phyloP scores from a whole-genome alignment of 768 basidiomycete genomes.

The Hygrocybe punicea region DNA sequence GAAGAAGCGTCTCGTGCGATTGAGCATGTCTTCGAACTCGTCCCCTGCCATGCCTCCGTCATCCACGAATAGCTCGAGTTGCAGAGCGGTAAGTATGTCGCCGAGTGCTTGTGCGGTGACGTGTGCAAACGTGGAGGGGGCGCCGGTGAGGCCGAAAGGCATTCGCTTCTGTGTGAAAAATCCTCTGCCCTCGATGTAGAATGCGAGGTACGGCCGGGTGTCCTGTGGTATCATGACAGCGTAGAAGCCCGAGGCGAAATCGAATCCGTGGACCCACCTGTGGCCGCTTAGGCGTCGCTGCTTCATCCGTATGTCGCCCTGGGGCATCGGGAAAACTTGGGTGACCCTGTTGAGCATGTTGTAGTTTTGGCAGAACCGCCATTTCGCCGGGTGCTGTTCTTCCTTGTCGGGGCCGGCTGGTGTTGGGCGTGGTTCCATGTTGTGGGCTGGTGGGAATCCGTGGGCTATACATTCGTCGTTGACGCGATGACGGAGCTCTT shows the following conservation, averaged over 20 bases:
- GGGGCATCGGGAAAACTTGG: too few species aligned
- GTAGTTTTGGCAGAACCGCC: conserved; percentile 41
- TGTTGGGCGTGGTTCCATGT: conserved; percentile 10
- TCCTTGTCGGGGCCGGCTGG: background rate
- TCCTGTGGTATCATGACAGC: too few species aligned
- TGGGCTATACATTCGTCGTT: conserved; percentile 33
- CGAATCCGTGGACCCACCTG: too few species aligned
- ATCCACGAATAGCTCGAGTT: conserved; percentile 39
- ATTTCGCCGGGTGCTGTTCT: conserved; percentile 19
- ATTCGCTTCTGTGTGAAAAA: too few species aligned
- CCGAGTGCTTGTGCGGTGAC: conserved; percentile 19
- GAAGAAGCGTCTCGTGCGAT: conserved; percentile 25
- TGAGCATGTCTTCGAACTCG: conserved; percentile 8
- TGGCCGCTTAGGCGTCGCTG: too few species aligned
- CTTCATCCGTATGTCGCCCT: too few species aligned
- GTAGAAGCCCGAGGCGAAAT: too few species aligned
- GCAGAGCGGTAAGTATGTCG: conserved; percentile 20
- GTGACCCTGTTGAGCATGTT: conserved; percentile 26
- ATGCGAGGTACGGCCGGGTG: too few species aligned
- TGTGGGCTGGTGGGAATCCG: conserved; percentile 26
- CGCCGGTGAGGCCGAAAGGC: too few species aligned
- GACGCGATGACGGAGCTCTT: conserved; percentile 32
- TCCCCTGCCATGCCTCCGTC: conserved; percentile 35
- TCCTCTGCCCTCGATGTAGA: too few species aligned
- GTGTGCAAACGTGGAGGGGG: too few species aligned